These are phyloP conservation scores for Globisporangium nodosum DNA, from an alignment of 352 stramenopile genomes.

Conservation along the genomic window DNA sequence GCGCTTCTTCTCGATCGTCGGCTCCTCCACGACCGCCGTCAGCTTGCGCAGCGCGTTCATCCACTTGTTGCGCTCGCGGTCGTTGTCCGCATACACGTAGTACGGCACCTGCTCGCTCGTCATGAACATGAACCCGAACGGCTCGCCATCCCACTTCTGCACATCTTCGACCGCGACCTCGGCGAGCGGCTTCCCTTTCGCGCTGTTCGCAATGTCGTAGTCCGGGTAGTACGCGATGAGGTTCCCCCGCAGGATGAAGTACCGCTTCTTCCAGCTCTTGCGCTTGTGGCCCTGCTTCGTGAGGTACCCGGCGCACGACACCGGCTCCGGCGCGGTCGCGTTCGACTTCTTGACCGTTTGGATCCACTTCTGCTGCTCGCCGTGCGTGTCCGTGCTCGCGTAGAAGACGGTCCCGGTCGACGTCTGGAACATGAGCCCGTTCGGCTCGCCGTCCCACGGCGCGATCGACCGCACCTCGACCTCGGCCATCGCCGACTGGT, in stretches of 20 bases:
- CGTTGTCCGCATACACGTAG: constrained; percentile 88
- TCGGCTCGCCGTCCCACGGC: constrained; percentile 72
- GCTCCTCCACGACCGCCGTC: constrained; percentile 61
- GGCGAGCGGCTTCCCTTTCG: constrained; percentile 70
- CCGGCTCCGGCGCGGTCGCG: constrained; percentile 60
- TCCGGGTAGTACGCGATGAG: constrained; percentile 80
- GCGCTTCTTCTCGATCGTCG: constrained; percentile 74
- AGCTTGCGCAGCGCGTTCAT: constrained; percentile 83
- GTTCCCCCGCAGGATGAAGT: constrained; percentile 81
- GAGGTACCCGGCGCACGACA: constrained; percentile 79
- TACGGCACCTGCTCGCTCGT: constrained; percentile 87
- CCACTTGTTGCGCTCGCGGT: constrained; percentile 85
- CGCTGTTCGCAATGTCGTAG: constrained; percentile 81
- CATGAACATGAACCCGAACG: constrained; percentile 89
- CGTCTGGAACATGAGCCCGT: constrained; percentile 85
- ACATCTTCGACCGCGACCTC: constrained; percentile 84
- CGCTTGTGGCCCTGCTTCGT: constrained; percentile 89
- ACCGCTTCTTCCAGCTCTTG: constrained; percentile 90
- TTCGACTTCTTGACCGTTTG: constrained; percentile 65
- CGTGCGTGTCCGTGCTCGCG: constrained; percentile 61
- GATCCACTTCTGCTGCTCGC: constrained; percentile 84
- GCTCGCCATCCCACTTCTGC: constrained; percentile 79
- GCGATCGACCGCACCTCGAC: constrained; percentile 76
- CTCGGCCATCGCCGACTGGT: constrained; percentile 79
- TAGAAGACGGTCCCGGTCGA: constrained; percentile 84